Conservation (phyloP, 192 early-diverging fungal genomes). For the Coemansia erecta region DNA sequence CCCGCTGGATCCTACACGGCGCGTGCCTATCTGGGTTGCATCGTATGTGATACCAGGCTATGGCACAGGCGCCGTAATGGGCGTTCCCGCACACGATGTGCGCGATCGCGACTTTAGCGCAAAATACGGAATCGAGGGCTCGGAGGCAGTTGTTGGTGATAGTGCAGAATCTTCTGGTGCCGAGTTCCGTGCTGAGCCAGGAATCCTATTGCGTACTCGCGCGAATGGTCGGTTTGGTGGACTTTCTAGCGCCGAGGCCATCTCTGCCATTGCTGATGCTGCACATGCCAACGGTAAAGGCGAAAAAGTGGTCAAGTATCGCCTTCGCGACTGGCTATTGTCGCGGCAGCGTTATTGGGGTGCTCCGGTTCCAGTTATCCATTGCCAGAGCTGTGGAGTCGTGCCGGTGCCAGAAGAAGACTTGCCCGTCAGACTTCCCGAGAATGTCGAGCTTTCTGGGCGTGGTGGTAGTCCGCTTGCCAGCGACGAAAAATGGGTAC, state of each 20-base stretch:
- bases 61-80: slow-evolving; percentile 83
- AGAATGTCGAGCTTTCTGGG: slow-evolving; percentile 58
- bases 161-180: background rate
- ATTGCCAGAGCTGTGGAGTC: slow-evolving; percentile 75
- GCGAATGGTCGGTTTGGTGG: slow-evolving; percentile 60
- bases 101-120: slow-evolving; percentile 70
- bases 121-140: slow-evolving; percentile 48
- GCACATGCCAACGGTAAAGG: slow-evolving; percentile 54
- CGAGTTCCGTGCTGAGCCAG: slow-evolving; percentile 52
- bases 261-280: too few relatives aligned
- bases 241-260: slow-evolving; percentile 61
- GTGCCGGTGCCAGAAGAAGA: slow-evolving; percentile 83
- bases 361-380: slow-evolving; percentile 92
- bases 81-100: slow-evolving; percentile 78
- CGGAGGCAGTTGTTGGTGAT: slow-evolving; percentile 51
- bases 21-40: slow-evolving; percentile 69
- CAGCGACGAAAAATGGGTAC: slow-evolving; percentile 62
- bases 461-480: slow-evolving; percentile 71
- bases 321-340: slow-evolving; percentile 91
- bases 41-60: slow-evolving; percentile 75
- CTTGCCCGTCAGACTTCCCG: slow-evolving; percentile 74
- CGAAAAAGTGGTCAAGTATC: slow-evolving; percentile 61
- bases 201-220: slow-evolving; percentile 52
- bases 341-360: slow-evolving; percentile 97
- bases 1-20: slow-evolving; percentile 54